Evolutionary conservation across 371 early-diverging fungal genomes (phyloP).

Genomic region (Batrachochytrium dendrobatidis): DNA sequence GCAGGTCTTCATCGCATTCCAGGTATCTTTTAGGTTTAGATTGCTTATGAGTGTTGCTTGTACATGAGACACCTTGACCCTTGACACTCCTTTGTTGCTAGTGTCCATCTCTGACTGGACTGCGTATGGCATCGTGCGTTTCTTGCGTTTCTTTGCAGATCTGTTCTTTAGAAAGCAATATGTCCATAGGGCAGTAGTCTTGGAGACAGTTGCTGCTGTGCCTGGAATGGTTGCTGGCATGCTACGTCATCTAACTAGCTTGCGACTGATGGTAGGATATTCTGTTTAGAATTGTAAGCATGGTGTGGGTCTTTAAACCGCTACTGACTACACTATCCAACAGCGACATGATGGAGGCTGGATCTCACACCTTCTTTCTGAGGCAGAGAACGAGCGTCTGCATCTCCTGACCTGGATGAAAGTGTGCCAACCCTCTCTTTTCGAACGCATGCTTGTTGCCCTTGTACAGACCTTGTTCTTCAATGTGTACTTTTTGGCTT

Average conservation of each 20-base stretch:
- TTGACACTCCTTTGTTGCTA: too few relatives aligned
- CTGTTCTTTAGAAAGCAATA: background rate
- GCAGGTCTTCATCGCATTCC: background rate
- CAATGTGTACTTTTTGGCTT: conserved; percentile 78
- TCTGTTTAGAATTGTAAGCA: background rate
- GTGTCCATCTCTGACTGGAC: conserved; percentile 1
- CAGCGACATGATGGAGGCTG: conserved; percentile 15
- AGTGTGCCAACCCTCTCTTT: conserved; percentile 59
- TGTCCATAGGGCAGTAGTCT: conserved; percentile 22
- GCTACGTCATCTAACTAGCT: conserved; percentile 12
- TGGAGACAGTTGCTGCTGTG: conserved; percentile 67
- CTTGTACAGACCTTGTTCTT: conserved; percentile 84
- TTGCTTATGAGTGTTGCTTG: background rate
- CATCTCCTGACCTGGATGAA: conserved; percentile 30
- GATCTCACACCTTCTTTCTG: conserved; percentile 20
- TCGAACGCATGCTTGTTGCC: conserved; percentile 56
- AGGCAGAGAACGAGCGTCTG: conserved; percentile 36
- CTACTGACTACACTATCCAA: background rate
- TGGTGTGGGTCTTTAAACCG: background rate
- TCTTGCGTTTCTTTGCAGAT: conserved; percentile 6
- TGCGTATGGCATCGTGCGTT: background rate
- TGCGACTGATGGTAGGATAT: conserved; percentile 1
- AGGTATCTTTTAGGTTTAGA: background rate
- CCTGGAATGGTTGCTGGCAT: conserved; percentile 42
- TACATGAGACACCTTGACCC: too few relatives aligned